Percentiles rank a stretch among this genome's conserved stretches.
These are phyloP conservation scores for Golovinomyces cichoracearum DNA, from an alignment of 2,329 filamentous ascomycete genomes.

Conservation along the genomic window DNA sequence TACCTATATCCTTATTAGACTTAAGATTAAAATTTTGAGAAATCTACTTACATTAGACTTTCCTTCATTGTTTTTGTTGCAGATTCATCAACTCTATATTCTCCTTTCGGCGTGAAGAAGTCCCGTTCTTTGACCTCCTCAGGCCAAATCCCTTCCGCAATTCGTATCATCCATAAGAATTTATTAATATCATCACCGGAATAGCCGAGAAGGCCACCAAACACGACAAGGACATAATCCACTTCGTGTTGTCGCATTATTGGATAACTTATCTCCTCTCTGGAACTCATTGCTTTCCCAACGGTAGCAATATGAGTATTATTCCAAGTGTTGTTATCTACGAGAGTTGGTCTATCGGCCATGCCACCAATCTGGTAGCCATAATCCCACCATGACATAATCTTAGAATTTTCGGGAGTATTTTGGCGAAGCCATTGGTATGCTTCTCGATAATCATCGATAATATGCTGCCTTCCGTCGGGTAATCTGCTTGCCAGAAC, in stretches of 20 bases:
- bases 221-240: constrained; percentile 94
- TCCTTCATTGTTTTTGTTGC: constrained; percentile 96
- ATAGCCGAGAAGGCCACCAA: constrained; percentile 85
- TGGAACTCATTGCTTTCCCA: constrained; percentile 93
- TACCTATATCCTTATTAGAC: constrained; percentile 36
- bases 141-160: constrained; percentile 98
- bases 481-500: constrained; percentile 78
- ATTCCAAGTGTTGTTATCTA: constrained; percentile 99
- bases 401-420: constrained; percentile 78
- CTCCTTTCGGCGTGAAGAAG: constrained; percentile 80
- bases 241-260: constrained; percentile 98
- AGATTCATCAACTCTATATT: constrained; percentile 81
- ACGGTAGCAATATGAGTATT: constrained; percentile 99
- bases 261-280: constrained; percentile 92
- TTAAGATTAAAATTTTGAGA: background rate
- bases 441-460: constrained; percentile 95
- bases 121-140: constrained; percentile 92
- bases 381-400: constrained; percentile 99
- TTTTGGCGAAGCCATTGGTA: constrained; percentile 99
- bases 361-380: constrained; percentile 99
- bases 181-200: constrained; percentile 99
- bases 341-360: constrained; percentile 86
- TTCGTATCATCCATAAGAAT: constrained; percentile 99
- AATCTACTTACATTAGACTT: constrained; percentile 65
- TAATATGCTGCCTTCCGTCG: constrained; percentile 92